Evolutionary conservation across 1,284 basidiomycete species (phyloP), one percentile per base, ranked within the genome.

Genomic region (Porogramme epimiltina): DNA sequence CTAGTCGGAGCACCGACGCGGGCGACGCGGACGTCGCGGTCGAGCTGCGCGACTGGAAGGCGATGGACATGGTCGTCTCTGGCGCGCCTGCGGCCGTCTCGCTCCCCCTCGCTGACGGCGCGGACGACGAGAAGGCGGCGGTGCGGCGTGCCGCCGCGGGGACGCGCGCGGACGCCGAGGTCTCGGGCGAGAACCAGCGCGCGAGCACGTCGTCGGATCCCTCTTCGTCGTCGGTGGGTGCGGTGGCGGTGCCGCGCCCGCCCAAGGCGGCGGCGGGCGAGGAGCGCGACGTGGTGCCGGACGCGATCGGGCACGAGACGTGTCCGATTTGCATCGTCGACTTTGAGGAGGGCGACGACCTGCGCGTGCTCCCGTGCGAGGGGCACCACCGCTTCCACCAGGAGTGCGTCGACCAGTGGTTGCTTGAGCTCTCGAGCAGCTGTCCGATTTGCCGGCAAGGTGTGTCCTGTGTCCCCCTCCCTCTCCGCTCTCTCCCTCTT

Each of bases 291-390:
- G 69, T 81, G 15, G 75, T 82, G 47, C 85, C 85, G 1, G 82
- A 78, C 42, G 77, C 80, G 13, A 89, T 91, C 37, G 89, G 87
- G 13, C 81, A 82, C 36, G 89, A 93, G 67, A 93, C 89, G 22
- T 97, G 94, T 71, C 93, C 95, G 5, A 97, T 97, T 58, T 97
- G 95, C 66, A 88, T 96, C 54, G 77, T 92, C 36, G 93, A 95
- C 62, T 97, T 97, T 64, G 90, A 95, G 68, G 88, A 91, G 56
- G 94, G 93, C 4, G 94, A 97, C 65, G 91, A 95, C 67, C 71
- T 96, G 16, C 84, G 94, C 26, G 80, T 95, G 31, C 72, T 97
- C 49, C 94, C 94, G 0, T 97, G 94, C 69, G 90, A 93, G 65
- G 90, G 88, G 40, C 84, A 89, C 58, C 94, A 97, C 67, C 79